Base-by-base conservation (phyloP, 129 eudicot species). In the Chrysanthemum seticuspe region DNA sequence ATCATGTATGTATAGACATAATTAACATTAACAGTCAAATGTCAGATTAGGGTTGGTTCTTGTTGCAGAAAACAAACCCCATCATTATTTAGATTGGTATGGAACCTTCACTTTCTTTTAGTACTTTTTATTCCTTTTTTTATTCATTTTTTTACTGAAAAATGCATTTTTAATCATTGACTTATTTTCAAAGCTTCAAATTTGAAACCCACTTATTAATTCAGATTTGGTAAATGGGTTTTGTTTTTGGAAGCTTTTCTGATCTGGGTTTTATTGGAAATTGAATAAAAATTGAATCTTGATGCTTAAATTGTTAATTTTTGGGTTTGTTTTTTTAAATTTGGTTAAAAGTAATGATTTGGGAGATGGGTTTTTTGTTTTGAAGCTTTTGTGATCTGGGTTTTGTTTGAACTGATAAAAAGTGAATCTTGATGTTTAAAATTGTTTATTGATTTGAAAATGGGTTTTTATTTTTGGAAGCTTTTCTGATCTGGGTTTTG, bases 91-190 rank as follows among this genome's bases (percentile, higher is more conserved):
- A 27, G 18, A 53, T 71, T 59, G 78, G 82, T 78, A 78, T 72
- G 73, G 82, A 78, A 78, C 68, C 78, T 78, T 78, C 82, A 78
- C 78, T 78, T 78, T 78, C 54, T 78, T 3, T 76, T 66, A 68
- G 61, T 40, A 13, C 55, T 55, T 72, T 72, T 78, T 61, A 21
- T 57, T 57, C 63, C 23, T 55, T 63, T 23, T 44, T 51, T 61
- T 60, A 13, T 59, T 58, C 51, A 59, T 57, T 55, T 70, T 62
- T 45, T 78, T 78, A 21, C 8, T 40, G 9, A 40, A 40, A 40
- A 5, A 40, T 40, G 9, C 47, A 23, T 27, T 21, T 48, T 2
- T 55, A 64, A 71, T 78, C 68, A 71, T 71, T 78, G 77, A 78
- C 72, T 44, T 7, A 54, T 78, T 71, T 55, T 62, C 36, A 54